phyloP scores from a whole-genome alignment of 352 stramenopile species.

The Globisporangium yorkense region DNA sequence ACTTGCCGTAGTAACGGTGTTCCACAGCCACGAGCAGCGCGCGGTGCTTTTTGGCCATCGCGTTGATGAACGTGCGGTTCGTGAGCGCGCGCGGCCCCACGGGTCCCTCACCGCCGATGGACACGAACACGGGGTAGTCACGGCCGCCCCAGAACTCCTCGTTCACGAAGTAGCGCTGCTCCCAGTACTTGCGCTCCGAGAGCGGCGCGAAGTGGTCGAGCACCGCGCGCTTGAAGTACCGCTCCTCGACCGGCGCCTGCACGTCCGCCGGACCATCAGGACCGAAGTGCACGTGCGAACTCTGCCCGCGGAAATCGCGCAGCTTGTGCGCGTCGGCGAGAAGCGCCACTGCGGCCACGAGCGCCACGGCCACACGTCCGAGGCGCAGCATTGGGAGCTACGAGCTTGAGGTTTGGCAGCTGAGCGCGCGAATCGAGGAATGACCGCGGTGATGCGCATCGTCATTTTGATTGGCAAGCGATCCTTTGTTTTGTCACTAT shows the following conservation, averaged over 20 bases:
- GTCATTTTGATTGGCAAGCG: too few relatives aligned
- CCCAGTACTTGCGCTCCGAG: constrained; percentile 55
- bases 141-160: constrained; percentile 78
- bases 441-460: too few relatives aligned
- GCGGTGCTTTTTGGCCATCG: constrained; percentile 63
- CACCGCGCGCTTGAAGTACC: constrained; percentile 55
- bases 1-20: constrained; percentile 95
- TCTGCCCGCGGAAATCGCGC: constrained; percentile 59
- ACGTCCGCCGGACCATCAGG: constrained; percentile 20
- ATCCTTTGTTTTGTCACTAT: too few relatives aligned
- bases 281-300: constrained; percentile 56
- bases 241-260: constrained; percentile 35
- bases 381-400: neutral
- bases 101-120: constrained; percentile 76
- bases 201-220: constrained; percentile 71
- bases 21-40: constrained; percentile 88
- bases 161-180: constrained; percentile 89
- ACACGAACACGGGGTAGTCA: constrained; percentile 85
- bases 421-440: too few relatives aligned
- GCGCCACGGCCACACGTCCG: neutral
- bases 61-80: constrained; percentile 75
- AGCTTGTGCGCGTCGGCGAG: constrained; percentile 18
- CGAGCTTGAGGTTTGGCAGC: too few relatives aligned
- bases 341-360: neutral
- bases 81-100: constrained; percentile 51